Base-by-base conservation (phyloP, 164 flowering plant genomes). In the Stephania cephalantha region DNA sequence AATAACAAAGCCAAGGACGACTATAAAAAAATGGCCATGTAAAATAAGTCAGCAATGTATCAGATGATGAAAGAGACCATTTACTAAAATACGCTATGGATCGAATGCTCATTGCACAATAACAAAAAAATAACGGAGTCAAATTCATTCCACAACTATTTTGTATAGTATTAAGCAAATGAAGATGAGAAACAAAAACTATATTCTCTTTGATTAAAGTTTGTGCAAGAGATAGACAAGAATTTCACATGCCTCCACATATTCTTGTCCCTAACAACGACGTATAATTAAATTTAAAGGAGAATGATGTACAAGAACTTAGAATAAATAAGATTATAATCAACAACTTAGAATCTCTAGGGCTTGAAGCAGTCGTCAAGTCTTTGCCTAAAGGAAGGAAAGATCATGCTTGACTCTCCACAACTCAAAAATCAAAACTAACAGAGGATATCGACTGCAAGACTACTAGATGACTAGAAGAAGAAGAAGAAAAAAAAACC, bases 1-100 rank as follows among this genome's bases (percentile, higher is more conserved):
- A 93, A 71, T 92, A 93, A 83, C 99, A 95, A 70, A 95, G 82
- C 98, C 99, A 95, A 6, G 98, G 95, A 35, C 99, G 98, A 85
- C 99, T 95, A 79, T 10, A 72, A 68, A 71, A 69, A 76, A 63
- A 15, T 29, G 63, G 68, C 29, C 61, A 63, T 31, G 68, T 8
- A 76, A 22, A 30, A 15, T 52, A 63, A 71, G 64, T n/a, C 61
- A 52, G 35, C 5, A 68, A 55, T 29, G 64, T 15, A 17, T 44
- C n/a, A 29, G 11, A n/a, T 35, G 9, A 35, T 69, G 11, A 11
- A 31, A 42, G 46, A 35, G 48, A 69, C 7, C 29, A 15, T 2
- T 46, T 25, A 58, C 65, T 58, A 18, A 18, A 17, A 58, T 58
- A 15, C n/a, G 22, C 20, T 15, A 58, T 15, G 18, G 18, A 53